These are phyloP conservation scores for Orbilia ellipsospora DNA, from an alignment of 2,329 filamentous ascomycete species.

Conservation along the genomic window DNA sequence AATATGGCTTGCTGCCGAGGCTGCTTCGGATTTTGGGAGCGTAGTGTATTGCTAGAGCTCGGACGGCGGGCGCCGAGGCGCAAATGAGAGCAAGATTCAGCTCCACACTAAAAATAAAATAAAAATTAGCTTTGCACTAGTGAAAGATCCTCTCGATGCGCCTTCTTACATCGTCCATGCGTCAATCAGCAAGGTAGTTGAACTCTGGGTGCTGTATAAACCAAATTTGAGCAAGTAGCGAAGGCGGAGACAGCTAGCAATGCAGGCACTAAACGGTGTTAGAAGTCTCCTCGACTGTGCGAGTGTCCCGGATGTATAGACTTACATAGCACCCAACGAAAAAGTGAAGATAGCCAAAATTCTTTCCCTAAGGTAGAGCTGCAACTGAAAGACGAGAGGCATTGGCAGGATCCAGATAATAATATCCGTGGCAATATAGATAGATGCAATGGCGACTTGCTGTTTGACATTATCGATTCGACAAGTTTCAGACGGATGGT, in stretches of 20 bases:
- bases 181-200: slow-evolving; percentile 27
- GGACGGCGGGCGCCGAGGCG: slow-evolving; percentile 40
- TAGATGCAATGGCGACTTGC: slow-evolving; percentile 8
- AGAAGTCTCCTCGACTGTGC: neutral
- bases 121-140: no score
- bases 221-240: slow-evolving; percentile 17
- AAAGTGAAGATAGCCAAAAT: slow-evolving; percentile 49
- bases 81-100: slow-evolving; percentile 51
- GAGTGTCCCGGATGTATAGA: neutral
- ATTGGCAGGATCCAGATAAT: slow-evolving; percentile 52
- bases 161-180: slow-evolving; percentile 49
- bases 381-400: slow-evolving; percentile 49
- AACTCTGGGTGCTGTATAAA: slow-evolving; percentile 15
- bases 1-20: slow-evolving; percentile 25
- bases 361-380: slow-evolving; percentile 48
- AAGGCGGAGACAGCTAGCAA: slow-evolving; percentile 44
- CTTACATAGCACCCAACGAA: slow-evolving; percentile 47
- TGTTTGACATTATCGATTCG: neutral
- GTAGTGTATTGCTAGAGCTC: slow-evolving; percentile 48
- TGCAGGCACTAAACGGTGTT: slow-evolving; percentile 40
- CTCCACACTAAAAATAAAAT: slow-evolving; percentile 17
- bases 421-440: slow-evolving; percentile 49
- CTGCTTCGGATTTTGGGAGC: slow-evolving; percentile 46
- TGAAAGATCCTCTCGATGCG: neutral
- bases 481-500: slow-evolving; percentile 4